Conservation (phyloP, 2,329 filamentous ascomycete species). For the Cladosporium sp. region DNA sequence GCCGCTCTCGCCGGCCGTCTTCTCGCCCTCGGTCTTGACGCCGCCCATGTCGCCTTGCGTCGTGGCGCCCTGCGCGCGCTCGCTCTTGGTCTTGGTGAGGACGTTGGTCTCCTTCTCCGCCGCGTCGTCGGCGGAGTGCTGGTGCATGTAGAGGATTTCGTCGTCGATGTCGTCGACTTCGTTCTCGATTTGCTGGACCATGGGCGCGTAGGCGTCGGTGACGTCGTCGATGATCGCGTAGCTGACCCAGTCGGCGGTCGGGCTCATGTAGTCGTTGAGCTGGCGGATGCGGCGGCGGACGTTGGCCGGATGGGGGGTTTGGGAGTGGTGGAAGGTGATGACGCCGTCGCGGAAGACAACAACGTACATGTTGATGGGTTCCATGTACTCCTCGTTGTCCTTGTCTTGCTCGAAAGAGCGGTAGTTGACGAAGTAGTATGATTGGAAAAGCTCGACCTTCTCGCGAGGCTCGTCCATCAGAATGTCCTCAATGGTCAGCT, state of each 20-base stretch:
- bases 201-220: constrained; percentile 87
- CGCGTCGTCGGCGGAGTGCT: constrained; percentile 36
- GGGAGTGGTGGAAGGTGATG: constrained; percentile 93
- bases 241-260: constrained; percentile 95
- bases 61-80: constrained; percentile 9
- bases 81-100: constrained; percentile 21
- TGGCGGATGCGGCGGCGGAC: constrained; percentile 90
- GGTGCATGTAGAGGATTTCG: constrained; percentile 75
- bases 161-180: constrained; percentile 98
- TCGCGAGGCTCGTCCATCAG: constrained; percentile 96
- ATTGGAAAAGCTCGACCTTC: constrained; percentile 93
- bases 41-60: constrained; percentile 23
- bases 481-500: constrained; percentile 91
- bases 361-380: constrained; percentile 96
- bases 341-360: constrained; percentile 95
- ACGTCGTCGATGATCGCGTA: constrained; percentile 98
- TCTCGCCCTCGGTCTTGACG: constrained; percentile 27
- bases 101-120: constrained; percentile 17
- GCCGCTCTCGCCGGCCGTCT: constrained; percentile 42
- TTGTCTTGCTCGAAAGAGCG: constrained; percentile 94
- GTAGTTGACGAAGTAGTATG: constrained; percentile 99
- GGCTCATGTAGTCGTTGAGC: constrained; percentile 83
- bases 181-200: constrained; percentile 89
- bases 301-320: constrained; percentile 92
- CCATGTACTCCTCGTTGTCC: constrained; percentile 80